These are phyloP conservation scores for Dendryphion nanum DNA, from an alignment of 2,329 filamentous ascomycete species.

Conservation along the genomic window DNA sequence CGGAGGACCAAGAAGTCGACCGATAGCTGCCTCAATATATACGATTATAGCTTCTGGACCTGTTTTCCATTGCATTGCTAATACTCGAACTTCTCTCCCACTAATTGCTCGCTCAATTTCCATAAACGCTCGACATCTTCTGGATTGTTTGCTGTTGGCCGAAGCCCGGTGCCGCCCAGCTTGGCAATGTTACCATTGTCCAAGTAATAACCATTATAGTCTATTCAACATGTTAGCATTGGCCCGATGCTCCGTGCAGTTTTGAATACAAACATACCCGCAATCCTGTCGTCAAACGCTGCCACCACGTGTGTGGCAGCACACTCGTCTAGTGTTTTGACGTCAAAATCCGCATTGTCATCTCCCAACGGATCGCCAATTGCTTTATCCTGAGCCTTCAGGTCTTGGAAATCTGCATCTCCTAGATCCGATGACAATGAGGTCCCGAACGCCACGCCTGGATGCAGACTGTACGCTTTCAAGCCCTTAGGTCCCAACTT, in stretches of 20 bases:
- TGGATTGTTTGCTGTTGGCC: slow-evolving; percentile 13
- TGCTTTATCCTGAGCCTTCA: slow-evolving; percentile 15
- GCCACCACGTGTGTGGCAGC: slow-evolving; percentile 30
- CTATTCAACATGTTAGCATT: slow-evolving; percentile 2
- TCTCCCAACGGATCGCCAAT: slow-evolving; percentile 18
- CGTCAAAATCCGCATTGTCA: slow-evolving; percentile 9
- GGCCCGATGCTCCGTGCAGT: not conserved
- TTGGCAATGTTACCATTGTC: slow-evolving; percentile 20
- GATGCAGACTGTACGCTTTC: slow-evolving; percentile 29
- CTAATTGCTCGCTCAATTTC: slow-evolving; percentile 5
- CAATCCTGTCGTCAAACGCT: slow-evolving; percentile 27
- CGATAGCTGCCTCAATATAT: not conserved
- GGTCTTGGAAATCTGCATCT: slow-evolving; percentile 18
- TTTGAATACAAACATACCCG: slow-evolving; percentile 5
- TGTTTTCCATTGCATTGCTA: not conserved
- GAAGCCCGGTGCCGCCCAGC: slow-evolving; percentile 7
- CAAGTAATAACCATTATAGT: slow-evolving; percentile 26
- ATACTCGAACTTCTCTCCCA: slow-evolving; percentile 4
- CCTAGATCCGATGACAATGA: slow-evolving; percentile 15
- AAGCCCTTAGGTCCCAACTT: slow-evolving; percentile 22
- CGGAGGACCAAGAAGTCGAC: too few relatives aligned
- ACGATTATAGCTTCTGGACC: not conserved
- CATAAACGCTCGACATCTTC: slow-evolving; percentile 2
- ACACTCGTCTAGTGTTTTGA: slow-evolving; percentile 28
- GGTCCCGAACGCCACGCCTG: slow-evolving; percentile 25